Percentiles rank a stretch among this genome's conserved stretches.
Conservation (phyloP, 164 flowering plant genomes). For the Houttuynia cordata region DNA sequence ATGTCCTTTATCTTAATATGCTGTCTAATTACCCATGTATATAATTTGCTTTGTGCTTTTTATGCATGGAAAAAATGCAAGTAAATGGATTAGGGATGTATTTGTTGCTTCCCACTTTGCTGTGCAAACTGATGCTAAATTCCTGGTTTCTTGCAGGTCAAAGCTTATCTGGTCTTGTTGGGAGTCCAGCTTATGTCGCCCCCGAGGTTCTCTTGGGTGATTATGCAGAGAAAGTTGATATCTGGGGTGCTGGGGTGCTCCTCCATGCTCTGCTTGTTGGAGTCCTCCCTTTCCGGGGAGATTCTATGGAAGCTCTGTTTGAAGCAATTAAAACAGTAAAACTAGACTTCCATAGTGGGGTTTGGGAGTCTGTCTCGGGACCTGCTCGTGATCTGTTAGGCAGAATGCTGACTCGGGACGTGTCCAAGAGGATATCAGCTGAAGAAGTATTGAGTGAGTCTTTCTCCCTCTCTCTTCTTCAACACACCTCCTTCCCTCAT, state of each 20-base stretch:
- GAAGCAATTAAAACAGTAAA: constrained; percentile 73
- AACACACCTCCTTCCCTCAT: no score
- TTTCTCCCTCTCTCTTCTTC: not conserved
- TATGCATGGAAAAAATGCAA: no score
- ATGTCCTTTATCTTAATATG: no score
- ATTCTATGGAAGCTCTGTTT: constrained; percentile 65
- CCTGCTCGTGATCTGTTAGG: constrained; percentile 78
- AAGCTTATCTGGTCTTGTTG: constrained; percentile 75
- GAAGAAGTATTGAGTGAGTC: constrained; percentile 83
- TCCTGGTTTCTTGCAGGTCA: constrained; percentile 46
- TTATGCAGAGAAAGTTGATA: constrained; percentile 87
- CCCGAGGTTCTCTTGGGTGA: constrained; percentile 84
- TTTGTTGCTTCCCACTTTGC: not conserved
- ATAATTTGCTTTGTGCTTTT: no score
- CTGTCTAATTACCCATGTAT: no score
- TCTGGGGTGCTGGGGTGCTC: constrained; percentile 97
- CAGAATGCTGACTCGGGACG: constrained; percentile 78
- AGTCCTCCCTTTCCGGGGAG: constrained; percentile 75
- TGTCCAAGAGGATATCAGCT: constrained; percentile 65
- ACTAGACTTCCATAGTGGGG: constrained; percentile 60
- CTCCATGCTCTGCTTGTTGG: constrained; percentile 80
- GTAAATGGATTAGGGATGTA: no score
- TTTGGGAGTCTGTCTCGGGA: constrained; percentile 74
- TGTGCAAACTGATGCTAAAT: not conserved
- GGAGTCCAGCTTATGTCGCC: constrained; percentile 96